Percentiles rank a stretch among this genome's conserved stretches.
phyloP scores from a whole-genome alignment of 2,329 filamentous ascomycete species.

The Pleomassaria siparia region DNA sequence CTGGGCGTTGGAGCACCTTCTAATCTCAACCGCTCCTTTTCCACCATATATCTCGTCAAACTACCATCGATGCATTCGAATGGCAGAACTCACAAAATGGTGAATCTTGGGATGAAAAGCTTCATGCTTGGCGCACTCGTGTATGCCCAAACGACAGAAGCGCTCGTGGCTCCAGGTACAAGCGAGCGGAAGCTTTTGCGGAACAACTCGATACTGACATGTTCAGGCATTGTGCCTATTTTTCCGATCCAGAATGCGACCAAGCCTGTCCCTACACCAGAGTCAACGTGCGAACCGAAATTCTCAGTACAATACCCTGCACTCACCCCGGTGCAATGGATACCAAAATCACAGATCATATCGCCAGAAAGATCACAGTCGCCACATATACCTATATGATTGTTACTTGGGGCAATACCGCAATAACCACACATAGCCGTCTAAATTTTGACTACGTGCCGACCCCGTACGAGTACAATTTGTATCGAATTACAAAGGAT shows the following conservation, averaged over 20 bases:
- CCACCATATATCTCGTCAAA: slow-evolving; percentile 2
- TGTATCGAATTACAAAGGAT: slow-evolving; percentile 9
- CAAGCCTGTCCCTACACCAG: slow-evolving; percentile 1
- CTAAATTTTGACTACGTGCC: slow-evolving; percentile 7
- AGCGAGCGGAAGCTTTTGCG: not conserved
- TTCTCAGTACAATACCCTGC: slow-evolving; percentile 9
- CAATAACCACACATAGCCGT: not conserved
- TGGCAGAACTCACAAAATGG: not conserved
- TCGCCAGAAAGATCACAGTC: slow-evolving; percentile 18
- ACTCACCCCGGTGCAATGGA: slow-evolving; percentile 13
- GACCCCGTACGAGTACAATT: slow-evolving; percentile 9
- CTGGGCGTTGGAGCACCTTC: slow-evolving; percentile 5
- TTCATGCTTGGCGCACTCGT: slow-evolving; percentile 7
- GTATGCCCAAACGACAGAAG: not conserved
- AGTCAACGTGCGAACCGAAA: slow-evolving; percentile 5
- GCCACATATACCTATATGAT: slow-evolving; percentile 16
- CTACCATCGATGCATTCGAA: slow-evolving; percentile 4
- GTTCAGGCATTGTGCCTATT: not conserved
- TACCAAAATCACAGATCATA: slow-evolving; percentile 17
- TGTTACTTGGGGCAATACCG: slow-evolving; percentile 1
- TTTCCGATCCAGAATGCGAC: slow-evolving; percentile 5
- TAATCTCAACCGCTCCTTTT: slow-evolving; percentile 5
- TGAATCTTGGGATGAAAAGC: not conserved
- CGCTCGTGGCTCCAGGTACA: slow-evolving; percentile 6
- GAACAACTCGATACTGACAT: not conserved